Percentiles rank a stretch among this genome's conserved stretches.
Evolutionary conservation across 106 monocot species (phyloP).

Genomic region (Acanthochlamys bracteata): DNA sequence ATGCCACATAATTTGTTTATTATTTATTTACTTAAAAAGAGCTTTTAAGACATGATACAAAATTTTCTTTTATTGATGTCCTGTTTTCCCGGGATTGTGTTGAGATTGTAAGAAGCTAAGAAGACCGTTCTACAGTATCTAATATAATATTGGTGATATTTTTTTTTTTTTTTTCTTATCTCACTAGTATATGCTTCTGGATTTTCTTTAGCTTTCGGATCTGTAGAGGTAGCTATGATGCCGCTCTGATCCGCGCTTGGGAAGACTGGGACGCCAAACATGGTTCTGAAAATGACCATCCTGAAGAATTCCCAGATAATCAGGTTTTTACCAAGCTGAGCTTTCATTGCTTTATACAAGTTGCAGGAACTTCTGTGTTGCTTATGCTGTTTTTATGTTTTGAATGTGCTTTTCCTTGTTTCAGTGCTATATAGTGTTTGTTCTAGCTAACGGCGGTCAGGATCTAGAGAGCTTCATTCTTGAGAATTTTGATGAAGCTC

Average conservation of each 20-base stretch:
- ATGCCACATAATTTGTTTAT: conserved; percentile 11
- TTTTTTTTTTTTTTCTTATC: conserved; percentile 6
- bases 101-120: too few species aligned
- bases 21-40: neutral
- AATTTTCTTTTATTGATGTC: neutral
- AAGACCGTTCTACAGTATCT: too few species aligned
- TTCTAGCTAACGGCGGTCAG: conserved; percentile 87
- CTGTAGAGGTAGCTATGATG: conserved; percentile 70
- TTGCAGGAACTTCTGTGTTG: too few species aligned
- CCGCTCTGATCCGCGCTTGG: conserved; percentile 63
- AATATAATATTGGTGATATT: neutral
- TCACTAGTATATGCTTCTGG: too few species aligned
- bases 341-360: neutral
- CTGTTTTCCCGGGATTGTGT: neutral
- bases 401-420: conserved; percentile 1
- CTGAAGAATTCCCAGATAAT: conserved; percentile 56
- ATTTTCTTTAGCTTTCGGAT: conserved; percentile 47
- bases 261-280: conserved; percentile 80
- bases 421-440: conserved; percentile 85
- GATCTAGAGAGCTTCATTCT: conserved; percentile 95
- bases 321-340: neutral
- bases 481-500: conserved; percentile 69
- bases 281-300: conserved; percentile 94
- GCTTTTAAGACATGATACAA: too few species aligned
- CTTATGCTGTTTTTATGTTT: neutral